A percentile compares a stretch with the other conserved stretches of the same genome.
These are phyloP conservation scores for Fusarium fujikuroi DNA, from an alignment of 2,329 filamentous ascomycete species.

Conservation along the genomic window DNA sequence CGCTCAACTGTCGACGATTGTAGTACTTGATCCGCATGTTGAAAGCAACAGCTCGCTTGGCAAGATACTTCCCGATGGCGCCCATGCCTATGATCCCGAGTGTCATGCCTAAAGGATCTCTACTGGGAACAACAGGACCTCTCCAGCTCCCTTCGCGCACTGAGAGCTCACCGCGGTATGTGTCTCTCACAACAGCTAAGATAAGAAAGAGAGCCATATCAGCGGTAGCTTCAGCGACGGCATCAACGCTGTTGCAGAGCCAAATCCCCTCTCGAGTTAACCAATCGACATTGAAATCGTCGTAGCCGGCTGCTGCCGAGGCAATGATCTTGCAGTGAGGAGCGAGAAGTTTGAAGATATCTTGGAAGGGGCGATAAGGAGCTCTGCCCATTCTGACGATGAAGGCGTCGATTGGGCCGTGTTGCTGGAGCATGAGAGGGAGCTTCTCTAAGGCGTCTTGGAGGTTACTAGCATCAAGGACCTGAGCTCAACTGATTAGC, in stretches of 20 bases:
- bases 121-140: conserved; percentile 46
- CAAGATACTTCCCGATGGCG: conserved; percentile 57
- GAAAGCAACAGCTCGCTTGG: conserved; percentile 53
- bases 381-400: conserved; percentile 61
- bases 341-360: conserved; percentile 54
- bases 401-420: conserved; percentile 59
- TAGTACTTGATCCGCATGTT: conserved; percentile 57
- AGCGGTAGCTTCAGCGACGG: conserved; percentile 63
- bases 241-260: conserved; percentile 66
- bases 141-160: conserved; percentile 53
- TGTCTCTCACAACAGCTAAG: conserved; percentile 56
- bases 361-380: conserved; percentile 61
- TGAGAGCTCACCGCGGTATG: conserved; percentile 52
- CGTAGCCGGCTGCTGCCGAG: conserved; percentile 60
- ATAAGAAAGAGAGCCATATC: conserved; percentile 57
- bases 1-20: conserved; percentile 52
- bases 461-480: conserved; percentile 51
- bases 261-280: conserved; percentile 56
- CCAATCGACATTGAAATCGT: conserved; percentile 59
- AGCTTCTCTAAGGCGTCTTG: conserved; percentile 50
- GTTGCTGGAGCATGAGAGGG: conserved; percentile 47
- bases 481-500: conserved; percentile 3
- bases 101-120: conserved; percentile 56
- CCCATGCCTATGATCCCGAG: conserved; percentile 63
- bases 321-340: conserved; percentile 58